phyloP scores from a whole-genome alignment of 805 yeast species.

The Zygotorulaspora chibaensis region DNA sequence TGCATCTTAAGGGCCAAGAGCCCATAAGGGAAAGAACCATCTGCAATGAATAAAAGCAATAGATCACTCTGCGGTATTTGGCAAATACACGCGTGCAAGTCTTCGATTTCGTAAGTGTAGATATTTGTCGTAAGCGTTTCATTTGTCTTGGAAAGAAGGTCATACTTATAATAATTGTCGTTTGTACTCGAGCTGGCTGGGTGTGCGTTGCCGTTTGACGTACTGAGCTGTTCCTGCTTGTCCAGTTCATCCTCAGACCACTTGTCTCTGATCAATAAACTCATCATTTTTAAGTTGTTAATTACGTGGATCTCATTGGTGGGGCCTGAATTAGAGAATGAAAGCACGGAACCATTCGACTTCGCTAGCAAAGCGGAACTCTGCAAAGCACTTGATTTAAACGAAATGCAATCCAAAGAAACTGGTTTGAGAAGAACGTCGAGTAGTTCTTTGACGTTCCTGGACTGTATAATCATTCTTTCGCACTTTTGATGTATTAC shows the following conservation, averaged over 20 bases:
- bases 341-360: constrained; percentile 30
- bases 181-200: constrained; percentile 1
- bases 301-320: constrained; percentile 16
- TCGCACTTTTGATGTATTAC: not conserved
- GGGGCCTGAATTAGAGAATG: constrained; percentile 20
- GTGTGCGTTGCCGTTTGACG: not conserved
- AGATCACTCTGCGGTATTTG: constrained; percentile 31
- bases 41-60: constrained; percentile 26
- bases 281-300: constrained; percentile 34
- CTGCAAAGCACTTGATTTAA: constrained; percentile 20
- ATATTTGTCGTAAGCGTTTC: constrained; percentile 19
- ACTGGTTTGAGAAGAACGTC: constrained; percentile 20
- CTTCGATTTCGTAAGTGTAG: constrained; percentile 33
- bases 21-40: constrained; percentile 29
- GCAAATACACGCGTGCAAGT: constrained; percentile 30
- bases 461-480: constrained; percentile 24
- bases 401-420: constrained; percentile 13
- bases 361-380: constrained; percentile 26
- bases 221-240: constrained; percentile 6
- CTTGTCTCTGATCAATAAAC: constrained; percentile 31
- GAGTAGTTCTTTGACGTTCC: constrained; percentile 22
- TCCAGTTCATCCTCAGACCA: constrained; percentile 32
- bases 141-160: constrained; percentile 2
- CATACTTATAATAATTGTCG: constrained; percentile 16
- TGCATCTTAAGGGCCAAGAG: constrained; percentile 31